These are phyloP conservation scores for Echeveria elegans DNA, from an alignment of 164 flowering plant genomes.

Conservation along the genomic window DNA sequence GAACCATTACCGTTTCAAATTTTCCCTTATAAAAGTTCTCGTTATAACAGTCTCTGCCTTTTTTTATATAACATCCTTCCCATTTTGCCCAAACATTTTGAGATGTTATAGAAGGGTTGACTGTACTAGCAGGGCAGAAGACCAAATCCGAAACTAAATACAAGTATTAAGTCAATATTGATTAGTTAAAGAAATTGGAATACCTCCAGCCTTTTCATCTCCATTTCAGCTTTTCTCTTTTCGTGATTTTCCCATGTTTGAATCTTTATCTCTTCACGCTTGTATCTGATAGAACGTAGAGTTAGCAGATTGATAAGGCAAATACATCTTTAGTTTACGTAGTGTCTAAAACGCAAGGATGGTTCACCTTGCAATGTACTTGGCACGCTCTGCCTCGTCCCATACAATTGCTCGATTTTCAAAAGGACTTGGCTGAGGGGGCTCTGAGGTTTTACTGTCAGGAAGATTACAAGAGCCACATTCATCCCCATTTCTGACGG, in stretches of 20 bases:
- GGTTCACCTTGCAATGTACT: slow-evolving; percentile 76
- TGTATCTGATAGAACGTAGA: slow-evolving; percentile 38
- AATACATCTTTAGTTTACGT: neutral
- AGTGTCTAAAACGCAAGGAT: neutral
- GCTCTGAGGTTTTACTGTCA: slow-evolving; percentile 7
- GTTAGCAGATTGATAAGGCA: neutral
- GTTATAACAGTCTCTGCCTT: too few relatives aligned
- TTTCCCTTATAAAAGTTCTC: too few relatives aligned
- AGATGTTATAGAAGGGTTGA: too few relatives aligned
- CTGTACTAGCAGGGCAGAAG: too few relatives aligned
- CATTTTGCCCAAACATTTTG: too few relatives aligned
- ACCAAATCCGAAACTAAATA: neutral
- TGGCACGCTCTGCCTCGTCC: slow-evolving; percentile 87
- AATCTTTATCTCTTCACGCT: slow-evolving; percentile 91
- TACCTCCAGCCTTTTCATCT: slow-evolving; percentile 91
- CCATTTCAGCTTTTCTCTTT: slow-evolving; percentile 91
- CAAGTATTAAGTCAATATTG: neutral
- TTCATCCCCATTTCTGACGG: slow-evolving; percentile 27
- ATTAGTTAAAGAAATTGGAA: neutral
- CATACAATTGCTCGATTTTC: neutral
- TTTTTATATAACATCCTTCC: too few relatives aligned
- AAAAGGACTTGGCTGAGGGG: neutral
- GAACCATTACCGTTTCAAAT: too few relatives aligned
- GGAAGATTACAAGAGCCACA: slow-evolving; percentile 11
- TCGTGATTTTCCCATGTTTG: slow-evolving; percentile 95